Evolutionary conservation across 306 rosid species (phyloP).

Genomic region (Cotoneaster glaucophyllus): DNA sequence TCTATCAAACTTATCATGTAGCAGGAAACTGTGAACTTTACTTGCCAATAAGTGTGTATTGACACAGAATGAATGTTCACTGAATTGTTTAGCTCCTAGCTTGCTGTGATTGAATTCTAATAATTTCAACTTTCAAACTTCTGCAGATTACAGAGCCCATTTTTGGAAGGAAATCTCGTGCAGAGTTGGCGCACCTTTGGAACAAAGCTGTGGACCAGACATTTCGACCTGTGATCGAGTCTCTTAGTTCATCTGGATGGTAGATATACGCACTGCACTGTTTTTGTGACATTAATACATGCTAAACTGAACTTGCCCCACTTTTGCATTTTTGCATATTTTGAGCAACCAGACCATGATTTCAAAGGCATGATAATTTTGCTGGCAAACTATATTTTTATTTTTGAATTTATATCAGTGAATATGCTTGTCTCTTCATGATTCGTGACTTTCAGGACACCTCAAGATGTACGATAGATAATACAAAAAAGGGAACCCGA

Average conservation of each 20-base stretch:
- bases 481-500: background rate
- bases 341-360: slow-evolving; percentile 17
- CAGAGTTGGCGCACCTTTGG: slow-evolving; percentile 67
- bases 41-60: background rate
- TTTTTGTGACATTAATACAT: slow-evolving; percentile 13
- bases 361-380: background rate
- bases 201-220: slow-evolving; percentile 75
- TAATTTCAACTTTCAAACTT: slow-evolving; percentile 11
- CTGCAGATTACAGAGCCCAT: slow-evolving; percentile 55
- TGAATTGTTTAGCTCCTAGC: background rate
- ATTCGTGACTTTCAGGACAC: background rate
- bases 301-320: background rate
- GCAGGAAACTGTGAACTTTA: background rate
- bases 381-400: background rate
- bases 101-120: slow-evolving; percentile 20
- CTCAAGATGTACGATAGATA: background rate
- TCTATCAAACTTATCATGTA: background rate
- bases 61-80: background rate
- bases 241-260: slow-evolving; percentile 88
- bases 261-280: slow-evolving; percentile 27
- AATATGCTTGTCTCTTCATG: background rate
- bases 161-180: slow-evolving; percentile 54
- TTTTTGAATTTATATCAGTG: background rate
- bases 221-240: slow-evolving; percentile 63
- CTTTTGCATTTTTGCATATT: slow-evolving; percentile 11